phyloP scores from a whole-genome alignment of 495 filamentous ascomycete genomes.

The Penicillium paxilli region DNA sequence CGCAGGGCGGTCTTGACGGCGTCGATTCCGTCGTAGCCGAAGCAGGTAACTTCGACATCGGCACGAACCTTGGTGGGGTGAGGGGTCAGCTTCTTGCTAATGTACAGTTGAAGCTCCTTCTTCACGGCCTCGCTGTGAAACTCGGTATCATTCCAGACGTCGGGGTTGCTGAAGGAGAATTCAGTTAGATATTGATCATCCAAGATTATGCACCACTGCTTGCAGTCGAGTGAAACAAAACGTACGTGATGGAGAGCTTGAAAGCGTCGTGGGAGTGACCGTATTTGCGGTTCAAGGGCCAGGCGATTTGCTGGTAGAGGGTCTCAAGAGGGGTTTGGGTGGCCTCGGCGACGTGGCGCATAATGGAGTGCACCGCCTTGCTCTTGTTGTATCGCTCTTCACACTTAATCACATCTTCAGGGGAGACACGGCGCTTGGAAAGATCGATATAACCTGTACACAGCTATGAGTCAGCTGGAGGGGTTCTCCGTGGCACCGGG shows the following conservation, averaged over 20 bases:
- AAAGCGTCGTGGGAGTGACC: slow-evolving; percentile 96
- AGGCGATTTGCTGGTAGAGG: slow-evolving; percentile 90
- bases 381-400: slow-evolving; percentile 99
- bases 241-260: slow-evolving; percentile 97
- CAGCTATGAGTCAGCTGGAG: slow-evolving; percentile 27
- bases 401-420: slow-evolving; percentile 96
- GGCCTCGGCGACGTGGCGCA: slow-evolving; percentile 97
- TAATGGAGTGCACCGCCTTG: slow-evolving; percentile 98
- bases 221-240: neutral
- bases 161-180: slow-evolving; percentile 71
- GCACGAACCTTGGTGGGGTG: slow-evolving; percentile 97
- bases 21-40: slow-evolving; percentile 97
- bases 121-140: slow-evolving; percentile 87
- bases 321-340: slow-evolving; percentile 88
- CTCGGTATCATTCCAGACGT: slow-evolving; percentile 88
- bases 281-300: slow-evolving; percentile 97
- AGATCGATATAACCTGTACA: slow-evolving; percentile 89
- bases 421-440: slow-evolving; percentile 94
- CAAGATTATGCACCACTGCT: neutral
- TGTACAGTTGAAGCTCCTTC: slow-evolving; percentile 87
- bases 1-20: slow-evolving; percentile 90
- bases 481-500: neutral
- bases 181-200: slow-evolving; percentile 11
- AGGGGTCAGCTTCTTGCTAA: slow-evolving; percentile 91
- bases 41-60: slow-evolving; percentile 97